Conservation (phyloP, 805 yeast species). For the Blastobotrys parvus region DNA sequence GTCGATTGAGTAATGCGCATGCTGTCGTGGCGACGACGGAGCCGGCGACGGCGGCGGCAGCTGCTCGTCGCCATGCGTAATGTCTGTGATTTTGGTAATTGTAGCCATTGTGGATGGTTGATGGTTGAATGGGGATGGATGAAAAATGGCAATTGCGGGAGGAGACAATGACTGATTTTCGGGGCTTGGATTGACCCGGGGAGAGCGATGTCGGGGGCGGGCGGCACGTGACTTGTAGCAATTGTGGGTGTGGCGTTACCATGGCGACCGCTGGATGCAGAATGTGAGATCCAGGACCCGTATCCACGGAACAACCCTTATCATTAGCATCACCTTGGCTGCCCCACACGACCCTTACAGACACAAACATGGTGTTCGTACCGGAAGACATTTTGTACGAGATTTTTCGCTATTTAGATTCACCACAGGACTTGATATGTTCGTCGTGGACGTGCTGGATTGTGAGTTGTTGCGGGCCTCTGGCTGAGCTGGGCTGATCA, state of each 20-base stretch:
- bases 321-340: not conserved
- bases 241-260: too few relatives aligned
- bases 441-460: conserved; percentile 4
- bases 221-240: too few relatives aligned
- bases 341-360: too few relatives aligned
- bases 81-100: not conserved
- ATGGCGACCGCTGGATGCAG: too few relatives aligned
- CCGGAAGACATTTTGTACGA: conserved; percentile 12
- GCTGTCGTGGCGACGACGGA: conserved; percentile 27
- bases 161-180: too few relatives aligned
- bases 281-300: too few relatives aligned
- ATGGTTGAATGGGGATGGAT: too few relatives aligned
- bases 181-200: too few relatives aligned
- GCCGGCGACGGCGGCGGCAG: conserved; percentile 34
- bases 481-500: too few relatives aligned
- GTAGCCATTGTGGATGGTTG: too few relatives aligned
- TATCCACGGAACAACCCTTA: not conserved
- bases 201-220: too few relatives aligned
- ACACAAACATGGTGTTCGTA: conserved; percentile 2
- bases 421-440: conserved; percentile 7
- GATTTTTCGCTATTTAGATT: conserved; percentile 7
- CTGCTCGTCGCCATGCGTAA: conserved; percentile 5
- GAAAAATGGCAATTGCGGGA: too few relatives aligned
- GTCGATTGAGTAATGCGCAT: conserved; percentile 43
- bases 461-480: not conserved